These are phyloP conservation scores for Phyllosticta citrichinensis DNA, from an alignment of 2,329 filamentous ascomycete species.

Conservation along the genomic window DNA sequence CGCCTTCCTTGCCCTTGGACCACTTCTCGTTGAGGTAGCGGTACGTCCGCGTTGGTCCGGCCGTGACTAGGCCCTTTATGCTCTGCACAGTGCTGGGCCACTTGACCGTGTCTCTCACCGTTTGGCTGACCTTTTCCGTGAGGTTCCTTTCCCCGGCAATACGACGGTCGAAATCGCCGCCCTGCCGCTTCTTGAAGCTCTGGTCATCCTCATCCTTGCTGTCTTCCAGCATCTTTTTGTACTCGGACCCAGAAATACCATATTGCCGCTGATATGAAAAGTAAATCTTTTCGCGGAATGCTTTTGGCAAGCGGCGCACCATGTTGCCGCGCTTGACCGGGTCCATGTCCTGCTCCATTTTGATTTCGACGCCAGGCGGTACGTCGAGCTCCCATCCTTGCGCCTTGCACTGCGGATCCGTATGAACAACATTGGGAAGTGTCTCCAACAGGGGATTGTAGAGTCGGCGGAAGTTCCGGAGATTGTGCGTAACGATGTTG, in stretches of 20 bases:
- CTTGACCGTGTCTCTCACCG: constrained; percentile 77
- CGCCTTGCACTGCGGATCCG: constrained; percentile 50
- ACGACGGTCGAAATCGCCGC: constrained; percentile 74
- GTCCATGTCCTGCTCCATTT: constrained; percentile 83
- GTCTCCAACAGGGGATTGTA: constrained; percentile 85
- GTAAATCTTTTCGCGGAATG: constrained; percentile 83
- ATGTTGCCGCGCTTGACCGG: constrained; percentile 86
- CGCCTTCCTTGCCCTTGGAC: constrained; percentile 24
- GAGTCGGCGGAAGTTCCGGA: constrained; percentile 80
- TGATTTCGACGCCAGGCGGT: constrained; percentile 46
- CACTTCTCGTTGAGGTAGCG: constrained; percentile 76
- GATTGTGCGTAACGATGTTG: constrained; percentile 89
- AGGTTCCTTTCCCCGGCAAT: constrained; percentile 68
- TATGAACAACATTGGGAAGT: constrained; percentile 77
- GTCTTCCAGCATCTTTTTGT: constrained; percentile 73
- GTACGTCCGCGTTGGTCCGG: constrained; percentile 58
- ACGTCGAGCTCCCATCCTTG: constrained; percentile 53
- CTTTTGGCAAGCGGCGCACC: constrained; percentile 79
- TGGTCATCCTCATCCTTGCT: constrained; percentile 56
- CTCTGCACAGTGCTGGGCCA: constrained; percentile 90
- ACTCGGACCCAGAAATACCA: constrained; percentile 72
- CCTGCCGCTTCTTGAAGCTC: constrained; percentile 61
- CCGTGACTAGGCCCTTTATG: constrained; percentile 72
- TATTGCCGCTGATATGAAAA: constrained; percentile 92
- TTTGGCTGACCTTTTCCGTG: constrained; percentile 57